Conservation (phyloP, 495 filamentous ascomycete species). For the Penicillium nucicola region DNA sequence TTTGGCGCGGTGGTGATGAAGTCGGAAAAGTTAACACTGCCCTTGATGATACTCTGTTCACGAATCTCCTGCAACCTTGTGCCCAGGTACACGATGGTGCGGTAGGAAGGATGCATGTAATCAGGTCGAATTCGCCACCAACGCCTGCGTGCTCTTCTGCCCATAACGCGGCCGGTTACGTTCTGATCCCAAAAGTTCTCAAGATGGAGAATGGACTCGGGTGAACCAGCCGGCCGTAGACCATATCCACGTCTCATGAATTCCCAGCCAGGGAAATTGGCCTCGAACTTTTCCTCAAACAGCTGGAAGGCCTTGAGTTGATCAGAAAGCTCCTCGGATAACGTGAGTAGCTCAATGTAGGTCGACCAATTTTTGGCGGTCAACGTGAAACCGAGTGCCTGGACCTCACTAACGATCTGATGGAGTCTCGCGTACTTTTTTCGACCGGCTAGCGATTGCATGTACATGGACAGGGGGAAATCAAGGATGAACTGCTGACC, state of each 20-base stretch:
- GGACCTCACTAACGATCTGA: constrained; percentile 47
- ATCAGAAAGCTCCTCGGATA: constrained; percentile 31
- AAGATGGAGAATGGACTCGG: constrained; percentile 25
- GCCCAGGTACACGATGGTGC: constrained; percentile 54
- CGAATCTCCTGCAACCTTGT: constrained; percentile 42
- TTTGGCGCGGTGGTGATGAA: constrained; percentile 41
- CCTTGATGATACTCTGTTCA: constrained; percentile 29
- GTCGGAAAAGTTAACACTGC: constrained; percentile 26
- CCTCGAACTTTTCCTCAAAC: constrained; percentile 74
- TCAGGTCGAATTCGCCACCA: constrained; percentile 38
- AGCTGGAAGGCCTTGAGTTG: constrained; percentile 56
- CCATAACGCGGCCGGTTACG: constrained; percentile 25
- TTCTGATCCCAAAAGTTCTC: no score
- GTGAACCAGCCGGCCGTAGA: constrained; percentile 27
- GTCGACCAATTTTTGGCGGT: constrained; percentile 54
- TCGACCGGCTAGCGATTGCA: constrained; percentile 51
- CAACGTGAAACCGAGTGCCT: constrained; percentile 61
- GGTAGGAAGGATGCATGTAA: constrained; percentile 49
- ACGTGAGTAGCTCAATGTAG: constrained; percentile 47
- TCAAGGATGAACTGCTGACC: constrained; percentile 58
- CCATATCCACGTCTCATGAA: constrained; percentile 29
- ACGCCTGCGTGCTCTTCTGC: constrained; percentile 23
- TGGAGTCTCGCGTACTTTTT: constrained; percentile 45
- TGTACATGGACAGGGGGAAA: constrained; percentile 56
- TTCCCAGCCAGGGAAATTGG: constrained; percentile 69